These are phyloP conservation scores for Priceomyces carsonii DNA, from an alignment of 805 yeast species.

Conservation along the genomic window DNA sequence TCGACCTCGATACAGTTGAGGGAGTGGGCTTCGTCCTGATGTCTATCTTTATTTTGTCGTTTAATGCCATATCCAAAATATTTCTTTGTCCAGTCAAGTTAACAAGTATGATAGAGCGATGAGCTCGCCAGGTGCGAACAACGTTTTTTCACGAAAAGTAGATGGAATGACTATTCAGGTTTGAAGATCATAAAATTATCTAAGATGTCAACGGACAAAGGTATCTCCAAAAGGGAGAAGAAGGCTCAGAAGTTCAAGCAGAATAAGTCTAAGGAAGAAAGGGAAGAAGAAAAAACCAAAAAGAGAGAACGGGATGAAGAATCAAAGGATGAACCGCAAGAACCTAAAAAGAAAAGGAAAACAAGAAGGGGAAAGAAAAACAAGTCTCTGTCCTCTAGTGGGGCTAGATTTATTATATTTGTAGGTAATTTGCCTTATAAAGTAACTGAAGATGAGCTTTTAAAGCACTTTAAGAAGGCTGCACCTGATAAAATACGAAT, in stretches of 20 bases:
- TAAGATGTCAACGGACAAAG: conserved; percentile 17
- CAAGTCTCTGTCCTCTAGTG: conserved; percentile 50
- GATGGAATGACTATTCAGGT: neutral
- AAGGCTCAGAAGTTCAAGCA: conserved; percentile 61
- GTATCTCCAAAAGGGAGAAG: conserved; percentile 64
- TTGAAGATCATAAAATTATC: neutral
- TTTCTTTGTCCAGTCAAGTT: neutral
- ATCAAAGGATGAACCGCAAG: conserved; percentile 9
- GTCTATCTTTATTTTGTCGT: conserved; percentile 7
- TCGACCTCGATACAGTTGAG: conserved; percentile 9
- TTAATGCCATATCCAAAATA: conserved; percentile 1
- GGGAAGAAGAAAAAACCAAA: conserved; percentile 33
- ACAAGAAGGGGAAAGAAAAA: conserved; percentile 80
- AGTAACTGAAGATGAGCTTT: conserved; percentile 59
- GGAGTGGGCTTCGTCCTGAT: conserved; percentile 1
- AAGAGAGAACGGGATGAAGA: conserved; percentile 16
- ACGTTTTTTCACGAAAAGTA: too few relatives aligned
- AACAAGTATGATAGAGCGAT: conserved; percentile 5
- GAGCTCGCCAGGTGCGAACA: conserved; percentile 7
- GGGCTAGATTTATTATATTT: conserved; percentile 76
- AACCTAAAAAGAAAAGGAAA: conserved; percentile 64
- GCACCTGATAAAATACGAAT: conserved; percentile 77
- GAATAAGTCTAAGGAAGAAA: conserved; percentile 40
- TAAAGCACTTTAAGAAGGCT: conserved; percentile 69
- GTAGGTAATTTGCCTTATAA: conserved; percentile 89